Evolutionary conservation across 371 early-diverging fungal genomes (phyloP), one percentile per base, ranked within the genome.

Genomic region (Apophysomyces elegans): DNA sequence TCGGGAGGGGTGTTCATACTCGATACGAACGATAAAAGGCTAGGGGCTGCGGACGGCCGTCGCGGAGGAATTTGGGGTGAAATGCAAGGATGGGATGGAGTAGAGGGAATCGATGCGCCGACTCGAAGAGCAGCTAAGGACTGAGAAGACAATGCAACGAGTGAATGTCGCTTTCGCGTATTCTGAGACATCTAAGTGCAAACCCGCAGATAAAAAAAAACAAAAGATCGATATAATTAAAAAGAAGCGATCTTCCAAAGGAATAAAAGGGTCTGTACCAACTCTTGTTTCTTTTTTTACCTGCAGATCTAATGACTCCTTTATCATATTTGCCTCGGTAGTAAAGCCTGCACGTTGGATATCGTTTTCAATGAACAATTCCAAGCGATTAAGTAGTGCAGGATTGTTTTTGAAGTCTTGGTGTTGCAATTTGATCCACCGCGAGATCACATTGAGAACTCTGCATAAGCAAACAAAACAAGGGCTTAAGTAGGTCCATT

Each of bases 391-490:
- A 5, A 79, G 73, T 4, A 90, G 65, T 5, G 57, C 54, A 1
- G 63, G 47, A 61, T 88, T 74, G 5, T 63, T 65, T 21, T 75
- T 84, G 62, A 91, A 88, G 50, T 88, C 86, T 56, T 86, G 83
- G 50, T 75, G 84, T 57, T 84, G 84, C 7, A 90, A 62, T 45
- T 75, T 74, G 2, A 88, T 73, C 92, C 92, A 91, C 8, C 88
- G 83, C 12, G 77, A 58, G 32, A 91, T 65, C 0, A 88, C 87
- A 46, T 79, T 76, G 1, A 91, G 67, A 7, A 90, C 83, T 59
- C 86, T 91, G 63, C 18, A 18, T 1, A 43, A 5, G 9, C 13
- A 2, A 35, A 37, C 7, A 2, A 18, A 41, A 38, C 16, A 62
- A 37, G 9, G 7, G 45, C 64, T 32, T 14, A 62, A 59, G 16